phyloP scores from a whole-genome alignment of 179 eudicot genomes.

The Silene vulgaris region DNA sequence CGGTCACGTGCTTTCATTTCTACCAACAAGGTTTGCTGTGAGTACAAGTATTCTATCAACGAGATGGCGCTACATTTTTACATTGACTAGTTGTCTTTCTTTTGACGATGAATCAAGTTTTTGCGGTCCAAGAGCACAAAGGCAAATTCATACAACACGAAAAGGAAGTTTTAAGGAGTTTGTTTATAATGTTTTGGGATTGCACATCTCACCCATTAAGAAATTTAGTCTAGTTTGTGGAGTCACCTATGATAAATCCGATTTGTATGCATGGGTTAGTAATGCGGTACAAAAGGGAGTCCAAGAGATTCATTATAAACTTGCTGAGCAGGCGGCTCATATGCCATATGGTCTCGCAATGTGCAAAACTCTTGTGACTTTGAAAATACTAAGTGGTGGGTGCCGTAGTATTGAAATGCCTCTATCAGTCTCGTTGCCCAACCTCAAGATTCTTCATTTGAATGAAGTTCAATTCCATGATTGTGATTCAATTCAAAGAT shows the following conservation, averaged over 20 bases:
- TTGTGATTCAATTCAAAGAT: not conserved
- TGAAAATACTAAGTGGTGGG: not conserved
- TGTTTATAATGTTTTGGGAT: constrained; percentile 16
- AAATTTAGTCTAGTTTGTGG: not conserved
- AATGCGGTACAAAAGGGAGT: not conserved
- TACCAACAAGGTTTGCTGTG: constrained; percentile 27
- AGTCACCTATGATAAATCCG: not conserved
- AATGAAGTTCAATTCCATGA: not conserved
- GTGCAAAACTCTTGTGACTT: not conserved
- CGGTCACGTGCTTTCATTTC: constrained; percentile 23
- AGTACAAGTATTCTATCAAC: constrained; percentile 21
- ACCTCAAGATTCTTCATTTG: not conserved
- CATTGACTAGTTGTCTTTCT: not conserved
- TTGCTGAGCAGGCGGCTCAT: too few relatives aligned
- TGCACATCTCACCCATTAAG: not conserved
- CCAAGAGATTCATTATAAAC: not conserved
- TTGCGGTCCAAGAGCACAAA: too few relatives aligned
- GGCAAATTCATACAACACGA: not conserved
- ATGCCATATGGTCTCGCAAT: not conserved
- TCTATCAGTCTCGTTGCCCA: not conserved
- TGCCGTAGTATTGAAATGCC: too few relatives aligned
- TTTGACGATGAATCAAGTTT: constrained; percentile 1
- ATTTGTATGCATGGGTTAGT: not conserved
- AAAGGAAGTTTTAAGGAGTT: constrained; percentile 11
- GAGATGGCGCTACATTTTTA: constrained; percentile 24